phyloP scores from a whole-genome alignment of 108 stramenopile species.

The Chaetoceros tenuissimus region DNA sequence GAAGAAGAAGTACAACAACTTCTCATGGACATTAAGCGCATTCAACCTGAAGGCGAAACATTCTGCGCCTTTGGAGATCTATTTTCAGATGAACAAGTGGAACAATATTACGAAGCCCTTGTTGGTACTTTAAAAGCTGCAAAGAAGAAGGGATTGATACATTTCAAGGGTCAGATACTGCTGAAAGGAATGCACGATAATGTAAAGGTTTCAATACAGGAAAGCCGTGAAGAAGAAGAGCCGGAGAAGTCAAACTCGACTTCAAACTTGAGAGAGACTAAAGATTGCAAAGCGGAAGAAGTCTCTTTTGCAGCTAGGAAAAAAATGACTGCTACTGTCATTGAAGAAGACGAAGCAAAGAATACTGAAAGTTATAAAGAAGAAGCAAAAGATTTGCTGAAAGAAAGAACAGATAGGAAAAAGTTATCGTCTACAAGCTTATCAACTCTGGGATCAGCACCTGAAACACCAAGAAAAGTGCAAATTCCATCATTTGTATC shows the following conservation, averaged over 20 bases:
- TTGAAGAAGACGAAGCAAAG: neutral
- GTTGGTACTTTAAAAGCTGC: slow-evolving; percentile 82
- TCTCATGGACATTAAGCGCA: slow-evolving; percentile 12
- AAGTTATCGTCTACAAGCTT: neutral
- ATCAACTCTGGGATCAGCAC: neutral
- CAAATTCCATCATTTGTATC: neutral
- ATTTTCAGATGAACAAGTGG: slow-evolving; percentile 74
- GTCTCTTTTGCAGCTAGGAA: too few species aligned
- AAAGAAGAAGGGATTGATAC: slow-evolving; percentile 68
- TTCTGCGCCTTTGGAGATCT: slow-evolving; percentile 62
- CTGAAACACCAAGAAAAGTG: neutral
- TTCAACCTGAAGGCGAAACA: slow-evolving; percentile 26
- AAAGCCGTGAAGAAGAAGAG: slow-evolving; percentile 9
- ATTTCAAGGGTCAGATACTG: slow-evolving; percentile 78
- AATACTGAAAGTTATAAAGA: neutral
- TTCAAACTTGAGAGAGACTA: neutral
- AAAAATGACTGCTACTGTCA: neutral
- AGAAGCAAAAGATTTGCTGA: neutral
- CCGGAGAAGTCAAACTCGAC: neutral
- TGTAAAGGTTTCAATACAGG: slow-evolving; percentile 53
- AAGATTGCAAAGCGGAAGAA: too few species aligned
- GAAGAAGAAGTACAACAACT: slow-evolving; percentile 15
- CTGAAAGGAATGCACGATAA: slow-evolving; percentile 79
- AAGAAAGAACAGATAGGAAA: neutral
- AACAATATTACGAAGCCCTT: slow-evolving; percentile 77